phyloP scores from a whole-genome alignment of 768 basidiomycete genomes.

The Suillus occidentalis region DNA sequence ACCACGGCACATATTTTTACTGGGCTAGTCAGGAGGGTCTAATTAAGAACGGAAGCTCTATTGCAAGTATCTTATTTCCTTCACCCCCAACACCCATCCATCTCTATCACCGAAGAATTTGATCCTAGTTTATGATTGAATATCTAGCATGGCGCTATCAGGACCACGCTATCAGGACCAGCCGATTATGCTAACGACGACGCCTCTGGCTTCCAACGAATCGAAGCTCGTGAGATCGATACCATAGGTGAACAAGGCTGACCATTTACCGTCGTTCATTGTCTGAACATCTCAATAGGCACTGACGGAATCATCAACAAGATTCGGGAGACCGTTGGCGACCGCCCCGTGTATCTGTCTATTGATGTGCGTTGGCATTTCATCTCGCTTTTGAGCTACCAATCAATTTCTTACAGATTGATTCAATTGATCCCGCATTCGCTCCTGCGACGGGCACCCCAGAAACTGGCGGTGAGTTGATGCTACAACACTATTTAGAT shows the following conservation, averaged over 20 bases:
- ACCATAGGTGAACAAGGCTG: conserved; percentile 53
- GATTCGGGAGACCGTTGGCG: conserved; percentile 77
- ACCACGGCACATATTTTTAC: conserved; percentile 91
- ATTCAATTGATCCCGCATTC: conserved; percentile 78
- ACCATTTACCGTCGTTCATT: not conserved
- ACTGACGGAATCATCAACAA: conserved; percentile 76
- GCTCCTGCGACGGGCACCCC: conserved; percentile 86
- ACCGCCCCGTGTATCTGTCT: conserved; percentile 73
- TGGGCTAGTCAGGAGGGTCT: conserved; percentile 84
- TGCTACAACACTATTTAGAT: conserved; percentile 7
- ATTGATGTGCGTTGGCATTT: conserved; percentile 56
- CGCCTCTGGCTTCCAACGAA: conserved; percentile 74
- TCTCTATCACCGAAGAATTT: conserved; percentile 39
- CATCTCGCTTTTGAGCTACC: conserved; percentile 4
- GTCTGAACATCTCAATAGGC: conserved; percentile 38
- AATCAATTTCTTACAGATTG: conserved; percentile 47
- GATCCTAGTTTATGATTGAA: conserved; percentile 69
- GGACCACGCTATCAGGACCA: conserved; percentile 77
- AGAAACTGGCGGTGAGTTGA: conserved; percentile 62
- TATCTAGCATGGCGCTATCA: conserved; percentile 79
- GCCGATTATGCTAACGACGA: conserved; percentile 80
- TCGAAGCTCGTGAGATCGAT: conserved; percentile 85
- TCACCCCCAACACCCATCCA: conserved; percentile 11
- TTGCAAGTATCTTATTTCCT: conserved; percentile 65
- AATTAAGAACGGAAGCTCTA: conserved; percentile 73